Evolutionary conservation across 2,329 filamentous ascomycete genomes (phyloP), one percentile per base, ranked within the genome.

Genomic region (Aspergillus costaricaensis): DNA sequence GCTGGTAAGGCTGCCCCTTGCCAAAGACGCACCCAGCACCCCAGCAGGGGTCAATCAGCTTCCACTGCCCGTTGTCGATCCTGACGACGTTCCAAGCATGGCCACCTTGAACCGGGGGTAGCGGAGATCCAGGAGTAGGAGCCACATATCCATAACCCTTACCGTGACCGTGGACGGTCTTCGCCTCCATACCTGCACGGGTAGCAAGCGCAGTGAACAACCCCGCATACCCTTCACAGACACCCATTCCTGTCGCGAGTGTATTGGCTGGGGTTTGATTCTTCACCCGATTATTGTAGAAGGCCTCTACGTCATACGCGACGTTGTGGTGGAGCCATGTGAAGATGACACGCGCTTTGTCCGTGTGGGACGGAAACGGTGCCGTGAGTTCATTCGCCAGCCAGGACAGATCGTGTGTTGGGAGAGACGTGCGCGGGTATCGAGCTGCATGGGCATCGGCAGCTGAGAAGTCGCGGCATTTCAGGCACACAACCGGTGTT

Each of bases 241-340:
- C 95, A 14, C 92, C 93, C 59, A 91, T 82, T 32, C 95, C 95
- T 15, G 84, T 84, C 30, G 87, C 83, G 10, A 98, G 85, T 0
- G 90, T 94, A 32, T 88, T 86, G 36, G 88, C 85, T 0, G 92
- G 89, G 0, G 87, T 89, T 44, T 86, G 87, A 7, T 84, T 81
- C 63, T 87, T 83, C 32, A 96, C 80, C 50, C 81, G 86, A 38
- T 88, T 85, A 59, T 83, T 85, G 71, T 96, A 96, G 79, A 97
- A 96, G 23, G 88, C 85, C 25, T 86, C 83, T 0, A 87, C 86
- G 72, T 98, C 91, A 74, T 98, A 99, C 50, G 83, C 83, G 60
- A 99, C 88, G 69, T 98, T 98, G 76, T 98, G 88, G 76, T 98
- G 94, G 43, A 93, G 87, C 95, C 95, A 99, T 1, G 91, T 91